Percentiles rank a stretch among this genome's conserved stretches.
Conservation (phyloP, 1,284 basidiomycete genomes). For the Tilletia walkeri region DNA sequence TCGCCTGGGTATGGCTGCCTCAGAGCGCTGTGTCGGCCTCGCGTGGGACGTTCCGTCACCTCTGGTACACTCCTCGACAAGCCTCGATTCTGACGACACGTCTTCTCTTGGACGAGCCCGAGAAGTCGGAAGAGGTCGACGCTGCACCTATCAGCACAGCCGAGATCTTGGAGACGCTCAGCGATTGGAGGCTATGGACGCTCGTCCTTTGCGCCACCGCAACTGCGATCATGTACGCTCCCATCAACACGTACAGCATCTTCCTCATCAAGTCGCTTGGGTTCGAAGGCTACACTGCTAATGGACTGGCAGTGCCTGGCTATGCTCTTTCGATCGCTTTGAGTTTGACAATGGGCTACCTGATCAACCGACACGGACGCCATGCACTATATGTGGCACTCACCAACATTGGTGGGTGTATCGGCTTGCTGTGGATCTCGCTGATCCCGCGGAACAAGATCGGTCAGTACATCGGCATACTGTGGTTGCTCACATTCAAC, state of each 20-base stretch:
- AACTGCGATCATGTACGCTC: conserved; percentile 10
- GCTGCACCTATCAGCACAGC: background rate
- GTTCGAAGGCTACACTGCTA: conserved; percentile 17
- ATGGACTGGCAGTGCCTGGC: conserved; percentile 12
- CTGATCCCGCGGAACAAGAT: background rate
- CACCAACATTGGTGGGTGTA: background rate
- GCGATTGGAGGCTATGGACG: conserved; percentile 10
- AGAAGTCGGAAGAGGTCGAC: background rate
- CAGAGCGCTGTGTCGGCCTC: background rate
- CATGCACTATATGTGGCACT: background rate
- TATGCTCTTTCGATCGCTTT: background rate
- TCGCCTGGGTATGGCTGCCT: background rate
- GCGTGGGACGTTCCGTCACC: background rate
- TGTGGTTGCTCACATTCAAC: conserved; percentile 5
- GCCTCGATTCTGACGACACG: conserved; percentile 15
- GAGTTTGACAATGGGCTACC: background rate
- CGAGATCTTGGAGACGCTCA: conserved; percentile 1
- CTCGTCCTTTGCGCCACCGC: conserved; percentile 6
- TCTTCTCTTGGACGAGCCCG: conserved; percentile 14
- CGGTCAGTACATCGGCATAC: background rate
- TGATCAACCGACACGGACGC: conserved; percentile 2
- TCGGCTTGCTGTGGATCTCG: conserved; percentile 20
- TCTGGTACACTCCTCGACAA: conserved; percentile 7
- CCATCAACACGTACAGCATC: conserved; percentile 16
- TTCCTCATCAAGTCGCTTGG: conserved; percentile 20